Evolutionary conservation across 2,329 filamentous ascomycete genomes (phyloP).

Genomic region (Penicillium sp.): DNA sequence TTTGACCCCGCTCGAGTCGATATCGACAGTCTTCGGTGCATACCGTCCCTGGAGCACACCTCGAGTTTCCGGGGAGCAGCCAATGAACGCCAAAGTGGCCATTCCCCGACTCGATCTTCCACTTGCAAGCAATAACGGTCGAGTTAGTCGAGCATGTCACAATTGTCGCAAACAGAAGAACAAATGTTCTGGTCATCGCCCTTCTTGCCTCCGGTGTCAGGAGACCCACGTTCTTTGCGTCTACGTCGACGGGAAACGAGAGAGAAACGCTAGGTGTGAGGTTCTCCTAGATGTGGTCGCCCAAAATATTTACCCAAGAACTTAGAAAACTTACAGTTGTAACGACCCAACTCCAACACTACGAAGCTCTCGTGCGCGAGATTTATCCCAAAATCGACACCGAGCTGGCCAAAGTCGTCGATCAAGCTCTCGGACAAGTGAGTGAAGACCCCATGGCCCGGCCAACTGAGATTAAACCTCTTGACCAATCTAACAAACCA

Average conservation of each 20-base stretch:
- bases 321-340: constrained; percentile 41
- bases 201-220: constrained; percentile 45
- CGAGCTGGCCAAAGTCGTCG: constrained; percentile 35
- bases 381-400: constrained; percentile 36
- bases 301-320: constrained; percentile 1
- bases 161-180: constrained; percentile 49
- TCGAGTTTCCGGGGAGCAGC: background rate
- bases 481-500: background rate
- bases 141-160: constrained; percentile 44
- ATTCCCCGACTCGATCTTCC: constrained; percentile 30
- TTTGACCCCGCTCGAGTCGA: background rate
- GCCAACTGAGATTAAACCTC: background rate
- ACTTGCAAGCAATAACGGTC: constrained; percentile 27
- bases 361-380: constrained; percentile 39
- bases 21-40: background rate
- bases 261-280: constrained; percentile 44
- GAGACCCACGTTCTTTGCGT: constrained; percentile 43
- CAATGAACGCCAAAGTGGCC: constrained; percentile 30
- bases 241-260: constrained; percentile 48
- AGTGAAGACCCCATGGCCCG: constrained; percentile 5
- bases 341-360: constrained; percentile 38
- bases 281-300: background rate
- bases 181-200: constrained; percentile 48
- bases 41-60: background rate
- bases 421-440: constrained; percentile 37